Conservation (phyloP, 306 rosid genomes). For the Rosa rugosa region DNA sequence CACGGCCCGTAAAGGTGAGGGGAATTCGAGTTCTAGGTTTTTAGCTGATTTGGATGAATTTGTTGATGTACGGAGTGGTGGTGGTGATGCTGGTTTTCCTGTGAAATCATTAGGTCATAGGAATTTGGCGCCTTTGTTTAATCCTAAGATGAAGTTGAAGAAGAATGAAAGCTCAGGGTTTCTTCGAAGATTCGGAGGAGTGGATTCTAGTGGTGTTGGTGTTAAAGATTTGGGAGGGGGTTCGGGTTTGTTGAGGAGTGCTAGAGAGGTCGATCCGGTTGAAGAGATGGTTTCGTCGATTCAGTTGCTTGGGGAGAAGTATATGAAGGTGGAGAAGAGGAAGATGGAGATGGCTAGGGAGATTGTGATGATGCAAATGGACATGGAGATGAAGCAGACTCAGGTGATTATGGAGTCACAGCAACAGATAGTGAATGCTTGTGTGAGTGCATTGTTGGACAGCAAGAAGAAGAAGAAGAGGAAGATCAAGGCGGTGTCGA, state of each 20-base stretch:
- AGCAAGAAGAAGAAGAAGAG: slow-evolving; percentile 44
- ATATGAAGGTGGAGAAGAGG: slow-evolving; percentile 72
- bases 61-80: not conserved
- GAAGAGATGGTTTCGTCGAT: slow-evolving; percentile 64
- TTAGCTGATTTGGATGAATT: not conserved
- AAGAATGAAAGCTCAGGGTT: not conserved
- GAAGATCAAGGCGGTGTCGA: slow-evolving; percentile 45
- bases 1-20: slow-evolving; percentile 15
- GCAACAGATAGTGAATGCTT: slow-evolving; percentile 61
- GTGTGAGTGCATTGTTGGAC: slow-evolving; percentile 59
- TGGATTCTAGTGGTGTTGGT: slow-evolving; percentile 1
- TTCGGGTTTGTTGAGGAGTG: not conserved
- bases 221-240: not conserved
- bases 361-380: slow-evolving; percentile 69
- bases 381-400: slow-evolving; percentile 78
- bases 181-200: slow-evolving; percentile 3
- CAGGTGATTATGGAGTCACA: slow-evolving; percentile 71
- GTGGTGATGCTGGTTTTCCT: slow-evolving; percentile 7
- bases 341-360: slow-evolving; percentile 90
- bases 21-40: not conserved
- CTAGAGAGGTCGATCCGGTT: slow-evolving; percentile 45
- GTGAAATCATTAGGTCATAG: slow-evolving; percentile 11
- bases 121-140: slow-evolving; percentile 21
- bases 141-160: not conserved
- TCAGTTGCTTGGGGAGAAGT: slow-evolving; percentile 62